Conservation (phyloP, 1,139 yeast genomes). For the Wickerhamiella infanticola region DNA sequence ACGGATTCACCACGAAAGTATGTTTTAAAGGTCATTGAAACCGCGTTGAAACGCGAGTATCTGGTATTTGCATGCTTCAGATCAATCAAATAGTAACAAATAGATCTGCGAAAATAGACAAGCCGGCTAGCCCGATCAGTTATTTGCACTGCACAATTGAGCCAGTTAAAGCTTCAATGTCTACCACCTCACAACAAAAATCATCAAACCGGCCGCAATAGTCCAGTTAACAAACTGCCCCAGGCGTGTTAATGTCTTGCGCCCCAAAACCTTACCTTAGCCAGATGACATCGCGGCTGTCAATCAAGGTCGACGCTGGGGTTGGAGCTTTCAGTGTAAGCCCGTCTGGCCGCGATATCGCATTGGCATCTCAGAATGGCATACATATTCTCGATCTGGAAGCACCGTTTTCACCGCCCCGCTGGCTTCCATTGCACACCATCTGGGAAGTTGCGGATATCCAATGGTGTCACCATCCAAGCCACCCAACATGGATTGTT, state of each 20-base stretch:
- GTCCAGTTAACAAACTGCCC: no score
- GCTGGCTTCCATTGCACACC: conserved; percentile 83
- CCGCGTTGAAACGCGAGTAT: conserved; percentile 10
- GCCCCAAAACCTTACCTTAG: not conserved
- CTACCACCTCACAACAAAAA: no score
- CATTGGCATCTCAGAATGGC: conserved; percentile 79
- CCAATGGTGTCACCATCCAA: conserved; percentile 88
- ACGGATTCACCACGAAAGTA: conserved; percentile 10
- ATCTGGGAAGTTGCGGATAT: conserved; percentile 99
- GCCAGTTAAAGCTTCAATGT: no score
- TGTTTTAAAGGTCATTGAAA: conserved; percentile 8
- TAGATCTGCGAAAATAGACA: not conserved
- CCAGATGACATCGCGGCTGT: conserved; percentile 31
- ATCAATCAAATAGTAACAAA: not conserved
- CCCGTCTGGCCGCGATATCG: conserved; percentile 89
- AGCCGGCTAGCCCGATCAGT: no score
- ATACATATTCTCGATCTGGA: conserved; percentile 80
- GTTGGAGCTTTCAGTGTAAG: conserved; percentile 87
- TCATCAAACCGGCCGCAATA: no score
- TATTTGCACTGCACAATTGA: no score
- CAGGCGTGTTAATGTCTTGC: not conserved
- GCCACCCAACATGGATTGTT: conserved; percentile 79
- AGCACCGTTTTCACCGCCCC: conserved; percentile 87
- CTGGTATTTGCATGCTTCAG: conserved; percentile 12
- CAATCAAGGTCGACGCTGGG: conserved; percentile 80